Percentiles rank a stretch among this genome's conserved stretches.
Evolutionary conservation across 768 basidiomycete species (phyloP).

Genomic region (Leccinum fibrillosum): DNA sequence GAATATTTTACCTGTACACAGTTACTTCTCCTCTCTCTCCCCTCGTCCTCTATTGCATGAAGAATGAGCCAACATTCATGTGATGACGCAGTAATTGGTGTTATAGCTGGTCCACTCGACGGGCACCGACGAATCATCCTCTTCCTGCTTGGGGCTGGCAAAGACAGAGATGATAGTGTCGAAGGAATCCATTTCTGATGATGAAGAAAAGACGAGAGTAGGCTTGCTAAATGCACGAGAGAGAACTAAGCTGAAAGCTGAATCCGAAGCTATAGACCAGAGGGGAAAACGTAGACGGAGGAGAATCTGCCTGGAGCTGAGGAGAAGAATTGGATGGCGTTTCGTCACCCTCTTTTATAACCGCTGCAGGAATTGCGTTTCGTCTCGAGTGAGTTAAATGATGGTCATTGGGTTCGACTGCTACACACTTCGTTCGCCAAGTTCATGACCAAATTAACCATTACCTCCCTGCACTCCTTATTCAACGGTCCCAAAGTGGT

Average conservation of each 20-base stretch:
- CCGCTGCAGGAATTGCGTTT: background rate
- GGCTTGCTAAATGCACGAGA: background rate
- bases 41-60: background rate
- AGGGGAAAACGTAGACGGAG: background rate
- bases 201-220: background rate
- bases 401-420: background rate
- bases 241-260: background rate
- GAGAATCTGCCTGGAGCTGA: constrained; percentile 10
- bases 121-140: constrained; percentile 13
- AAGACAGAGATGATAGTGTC: constrained; percentile 16
- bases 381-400: background rate
- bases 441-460: background rate
- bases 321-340: background rate
- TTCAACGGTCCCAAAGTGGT: constrained; percentile 1
- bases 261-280: background rate
- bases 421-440: background rate
- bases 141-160: background rate
- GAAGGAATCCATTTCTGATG: constrained; percentile 23
- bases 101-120: constrained; percentile 8
- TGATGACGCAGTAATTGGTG: constrained; percentile 17
- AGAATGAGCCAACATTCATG: constrained; percentile 7
- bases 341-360: constrained; percentile 18
- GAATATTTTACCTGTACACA: constrained; percentile 6
- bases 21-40: background rate
- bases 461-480: background rate